phyloP scores from a whole-genome alignment of 2,329 filamentous ascomycete genomes.

The Scorias spongiosa region DNA sequence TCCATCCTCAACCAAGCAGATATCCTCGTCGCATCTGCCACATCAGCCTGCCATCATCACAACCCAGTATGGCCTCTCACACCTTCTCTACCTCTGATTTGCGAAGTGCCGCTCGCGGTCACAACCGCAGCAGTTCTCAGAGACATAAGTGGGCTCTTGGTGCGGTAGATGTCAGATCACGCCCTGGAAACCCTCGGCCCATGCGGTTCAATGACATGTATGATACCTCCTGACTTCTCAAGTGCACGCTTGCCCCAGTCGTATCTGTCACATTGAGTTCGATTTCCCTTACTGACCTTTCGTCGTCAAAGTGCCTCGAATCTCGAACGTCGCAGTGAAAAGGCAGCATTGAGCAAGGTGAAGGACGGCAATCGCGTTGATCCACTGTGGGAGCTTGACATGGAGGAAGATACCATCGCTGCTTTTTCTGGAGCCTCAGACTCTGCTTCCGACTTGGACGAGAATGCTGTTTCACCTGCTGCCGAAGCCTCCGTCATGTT shows the following conservation, averaged over 20 bases:
- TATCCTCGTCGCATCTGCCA: no score
- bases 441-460: constrained; percentile 28
- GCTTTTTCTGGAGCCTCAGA: constrained; percentile 15
- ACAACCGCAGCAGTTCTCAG: constrained; percentile 34
- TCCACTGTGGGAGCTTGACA: constrained; percentile 27
- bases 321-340: constrained; percentile 13
- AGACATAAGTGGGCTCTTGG: constrained; percentile 38
- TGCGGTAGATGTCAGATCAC: constrained; percentile 9
- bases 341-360: constrained; percentile 17
- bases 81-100: constrained; percentile 36
- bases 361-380: neutral
- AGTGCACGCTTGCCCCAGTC: neutral
- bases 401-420: constrained; percentile 14
- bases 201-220: constrained; percentile 19
- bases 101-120: constrained; percentile 38
- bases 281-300: neutral
- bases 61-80: constrained; percentile 13
- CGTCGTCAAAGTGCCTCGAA: constrained; percentile 3
- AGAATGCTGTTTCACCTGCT: constrained; percentile 28
- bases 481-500: constrained; percentile 37
- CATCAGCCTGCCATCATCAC: no score
- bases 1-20: no score
- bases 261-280: neutral
- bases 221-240: constrained; percentile 4
- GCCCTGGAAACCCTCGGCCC: constrained; percentile 17